Evolutionary conservation across 805 yeast genomes (phyloP).

Genomic region (Cyberlindnera sargentensis): DNA sequence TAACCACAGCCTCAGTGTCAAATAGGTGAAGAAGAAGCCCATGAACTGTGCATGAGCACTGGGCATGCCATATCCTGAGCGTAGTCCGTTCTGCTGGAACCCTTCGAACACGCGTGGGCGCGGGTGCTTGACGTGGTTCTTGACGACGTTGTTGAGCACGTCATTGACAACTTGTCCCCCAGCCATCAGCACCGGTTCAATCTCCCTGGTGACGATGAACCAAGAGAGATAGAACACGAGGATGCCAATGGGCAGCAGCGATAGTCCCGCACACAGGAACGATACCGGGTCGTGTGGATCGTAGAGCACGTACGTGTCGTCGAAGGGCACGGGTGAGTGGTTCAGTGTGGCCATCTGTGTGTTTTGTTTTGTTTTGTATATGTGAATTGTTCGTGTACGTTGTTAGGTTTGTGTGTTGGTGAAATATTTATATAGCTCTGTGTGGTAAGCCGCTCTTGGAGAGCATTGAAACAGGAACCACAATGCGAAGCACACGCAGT

Average conservation of each 20-base stretch:
- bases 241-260: constrained; percentile 74
- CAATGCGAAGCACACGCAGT: not conserved
- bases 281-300: constrained; percentile 60
- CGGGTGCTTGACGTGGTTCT: constrained; percentile 57
- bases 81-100: constrained; percentile 31
- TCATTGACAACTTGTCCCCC: constrained; percentile 84
- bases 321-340: constrained; percentile 51
- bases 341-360: constrained; percentile 1
- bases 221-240: constrained; percentile 77
- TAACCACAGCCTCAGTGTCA: constrained; percentile 35
- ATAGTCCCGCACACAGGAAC: constrained; percentile 56
- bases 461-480: no score
- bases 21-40: constrained; percentile 71
- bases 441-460: no score
- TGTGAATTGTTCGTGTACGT: no score
- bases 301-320: constrained; percentile 79
- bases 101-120: constrained; percentile 51
- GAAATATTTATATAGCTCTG: no score
- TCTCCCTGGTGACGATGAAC: constrained; percentile 75
- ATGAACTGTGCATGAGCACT: constrained; percentile 94
- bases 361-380: no score
- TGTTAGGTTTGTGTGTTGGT: no score
- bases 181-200: constrained; percentile 77
- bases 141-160: constrained; percentile 58
- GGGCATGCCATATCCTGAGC: constrained; percentile 89